phyloP scores from a whole-genome alignment of 169 alveolate genomes.

The Eimeria maxima region DNA sequence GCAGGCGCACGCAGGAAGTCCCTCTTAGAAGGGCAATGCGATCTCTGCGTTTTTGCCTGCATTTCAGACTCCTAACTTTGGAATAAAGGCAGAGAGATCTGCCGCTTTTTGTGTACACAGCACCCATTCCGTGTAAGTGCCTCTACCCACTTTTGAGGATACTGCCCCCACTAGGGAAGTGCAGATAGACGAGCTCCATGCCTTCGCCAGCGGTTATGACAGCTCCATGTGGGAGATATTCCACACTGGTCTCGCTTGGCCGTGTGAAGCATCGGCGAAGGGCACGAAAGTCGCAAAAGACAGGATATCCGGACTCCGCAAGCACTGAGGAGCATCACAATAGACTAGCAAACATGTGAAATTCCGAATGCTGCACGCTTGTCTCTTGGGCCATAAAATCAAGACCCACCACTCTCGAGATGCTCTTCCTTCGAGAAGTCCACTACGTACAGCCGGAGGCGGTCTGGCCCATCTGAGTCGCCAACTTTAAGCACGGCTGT shows the following conservation, averaged over 20 bases:
- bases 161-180: conserved; percentile 62
- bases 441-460: conserved; percentile 36
- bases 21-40: neutral
- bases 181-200: conserved; percentile 20
- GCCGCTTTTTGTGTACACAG: neutral
- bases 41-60: neutral
- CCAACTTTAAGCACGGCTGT: conserved; percentile 40
- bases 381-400: neutral
- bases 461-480: neutral
- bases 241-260: neutral
- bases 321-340: conserved; percentile 8
- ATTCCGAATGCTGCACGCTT: neutral
- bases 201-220: neutral
- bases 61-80: neutral
- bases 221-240: neutral
- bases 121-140: neutral
- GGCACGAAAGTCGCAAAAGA: conserved; percentile 61
- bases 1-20: neutral
- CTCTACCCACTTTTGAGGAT: conserved; percentile 24
- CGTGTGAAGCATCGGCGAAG: conserved; percentile 50
- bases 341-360: neutral
- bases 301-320: conserved; percentile 21
- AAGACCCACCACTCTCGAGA: conserved; percentile 54
- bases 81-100: neutral
- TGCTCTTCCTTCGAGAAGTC: conserved; percentile 12